phyloP scores from a whole-genome alignment of 225 moss, liverwort and hornwort species.

The Physcomitrium patens region DNA sequence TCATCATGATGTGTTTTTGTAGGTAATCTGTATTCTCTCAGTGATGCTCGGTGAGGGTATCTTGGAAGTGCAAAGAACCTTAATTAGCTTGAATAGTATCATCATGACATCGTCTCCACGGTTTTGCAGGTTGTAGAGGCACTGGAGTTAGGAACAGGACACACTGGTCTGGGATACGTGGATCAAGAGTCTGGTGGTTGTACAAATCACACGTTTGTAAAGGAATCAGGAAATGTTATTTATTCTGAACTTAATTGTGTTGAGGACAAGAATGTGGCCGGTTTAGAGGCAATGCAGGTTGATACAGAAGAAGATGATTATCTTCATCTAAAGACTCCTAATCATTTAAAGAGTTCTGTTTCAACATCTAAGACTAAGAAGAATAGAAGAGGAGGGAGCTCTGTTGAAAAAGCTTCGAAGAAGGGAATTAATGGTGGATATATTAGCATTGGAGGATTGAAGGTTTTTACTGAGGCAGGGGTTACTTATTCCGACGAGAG shows the following conservation, averaged over 20 bases:
- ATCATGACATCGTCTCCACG: conserved; percentile 25
- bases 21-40: not conserved
- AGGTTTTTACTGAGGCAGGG: conserved; percentile 60
- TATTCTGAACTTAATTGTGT: conserved; percentile 39
- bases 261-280: conserved; percentile 38
- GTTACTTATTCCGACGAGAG: conserved; percentile 43
- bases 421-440: conserved; percentile 54
- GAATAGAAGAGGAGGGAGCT: conserved; percentile 23
- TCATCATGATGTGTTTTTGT: conserved; percentile 7
- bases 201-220: conserved; percentile 34
- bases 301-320: conserved; percentile 25
- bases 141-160: conserved; percentile 39
- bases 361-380: conserved; percentile 36
- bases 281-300: conserved; percentile 52
- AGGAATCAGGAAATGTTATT: conserved; percentile 36
- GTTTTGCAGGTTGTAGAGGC: conserved; percentile 46
- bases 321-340: conserved; percentile 27
- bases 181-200: conserved; percentile 38
- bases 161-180: conserved; percentile 73
- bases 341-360: conserved; percentile 26
- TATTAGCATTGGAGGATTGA: conserved; percentile 76
- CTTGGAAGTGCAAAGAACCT: conserved; percentile 5
- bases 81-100: not conserved
- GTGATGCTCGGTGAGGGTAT: conserved; percentile 3
- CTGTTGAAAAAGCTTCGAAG: conserved; percentile 17